Base-by-base conservation (phyloP, 75 land plant species). In the Chamaecyparis obtusa region DNA sequence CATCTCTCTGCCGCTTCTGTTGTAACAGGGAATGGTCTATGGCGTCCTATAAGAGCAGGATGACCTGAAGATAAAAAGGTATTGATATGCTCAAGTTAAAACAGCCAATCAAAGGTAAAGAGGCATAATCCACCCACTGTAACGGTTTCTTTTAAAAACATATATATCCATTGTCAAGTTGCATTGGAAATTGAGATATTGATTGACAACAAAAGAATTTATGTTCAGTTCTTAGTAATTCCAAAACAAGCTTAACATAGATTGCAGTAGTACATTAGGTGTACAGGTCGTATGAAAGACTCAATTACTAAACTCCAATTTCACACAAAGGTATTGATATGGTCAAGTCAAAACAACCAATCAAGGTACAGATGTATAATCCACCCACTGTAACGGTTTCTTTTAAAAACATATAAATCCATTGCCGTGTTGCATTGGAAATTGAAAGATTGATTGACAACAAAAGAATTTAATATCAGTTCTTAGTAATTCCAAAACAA, bases 31-130 rank as follows among this genome's bases (percentile, higher is more conserved):
- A 94, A 97, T 77, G 99, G 98, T 5, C 93, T 87, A 60, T 97
- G 99, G 15, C 99, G 95, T 17, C 91, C 98, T 83, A 97, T 97
- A 37, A 96, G 89, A n/a, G 99, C 99, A 27, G 99, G 96, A 95
- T 94, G 97, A 35, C 99, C 97, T 97, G 89, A 48, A 72, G 35
- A 24, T 27, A 49, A 35, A 81, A 2, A 81, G 17, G 51, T 3
- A 81, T 21, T 24, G 44, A 7, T 44, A 81, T 46, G n/a, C 16
- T 81, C 49, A 78, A 78, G 24, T 37, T 44, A 39, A 64, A 78
- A 19, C 81, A 16, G 8, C 46, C 46, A 78, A 27, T 78, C 32
- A 46, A n/a, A 44, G 76, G 37, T 32, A 72, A 14, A 81, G 32
- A 44, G 0, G 15, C n/a, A 81, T 81, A 81, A 3, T 81, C 48